phyloP scores from a whole-genome alignment of 345 rosid species.

The Pugionium cornutum region DNA sequence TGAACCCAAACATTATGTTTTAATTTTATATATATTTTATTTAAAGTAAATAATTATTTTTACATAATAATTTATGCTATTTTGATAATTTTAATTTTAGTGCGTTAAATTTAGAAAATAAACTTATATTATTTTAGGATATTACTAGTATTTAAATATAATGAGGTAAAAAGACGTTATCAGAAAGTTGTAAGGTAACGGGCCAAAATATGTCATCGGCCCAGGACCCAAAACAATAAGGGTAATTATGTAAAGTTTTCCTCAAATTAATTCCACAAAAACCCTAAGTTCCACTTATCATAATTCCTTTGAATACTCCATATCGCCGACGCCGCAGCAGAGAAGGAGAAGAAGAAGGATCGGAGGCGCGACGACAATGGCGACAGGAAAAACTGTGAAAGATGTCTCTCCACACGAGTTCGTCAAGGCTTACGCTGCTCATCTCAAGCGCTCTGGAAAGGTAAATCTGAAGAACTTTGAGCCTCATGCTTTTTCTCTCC shows the following conservation, averaged over 20 bases:
- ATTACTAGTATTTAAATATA: too few relatives aligned
- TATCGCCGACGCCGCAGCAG: slow-evolving; percentile 31
- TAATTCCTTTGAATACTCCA: too few relatives aligned
- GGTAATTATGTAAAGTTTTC: slow-evolving; percentile 12
- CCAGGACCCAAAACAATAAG: slow-evolving; percentile 1
- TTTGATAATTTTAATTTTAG: too few relatives aligned
- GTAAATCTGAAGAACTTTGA: slow-evolving; percentile 11
- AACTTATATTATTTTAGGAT: too few relatives aligned
- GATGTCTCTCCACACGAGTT: slow-evolving; percentile 46
- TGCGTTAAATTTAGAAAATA: too few relatives aligned
- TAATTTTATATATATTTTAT: too few relatives aligned
- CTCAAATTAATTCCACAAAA: not conserved
- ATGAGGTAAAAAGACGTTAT: too few relatives aligned
- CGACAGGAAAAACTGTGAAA: slow-evolving; percentile 39
- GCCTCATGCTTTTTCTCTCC: too few relatives aligned
- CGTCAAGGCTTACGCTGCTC: slow-evolving; percentile 45
- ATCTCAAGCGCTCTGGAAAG: slow-evolving; percentile 44
- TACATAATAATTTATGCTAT: too few relatives aligned
- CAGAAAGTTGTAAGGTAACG: too few relatives aligned
- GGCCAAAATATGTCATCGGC: slow-evolving; percentile 6
- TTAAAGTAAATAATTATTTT: too few relatives aligned
- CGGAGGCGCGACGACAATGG: slow-evolving; percentile 13
- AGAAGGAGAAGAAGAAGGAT: slow-evolving; percentile 10
- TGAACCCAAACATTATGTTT: too few relatives aligned
- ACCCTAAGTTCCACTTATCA: not conserved